Conservation (phyloP, 2,329 filamentous ascomycete genomes). For the Sporothrix brasiliensis region DNA sequence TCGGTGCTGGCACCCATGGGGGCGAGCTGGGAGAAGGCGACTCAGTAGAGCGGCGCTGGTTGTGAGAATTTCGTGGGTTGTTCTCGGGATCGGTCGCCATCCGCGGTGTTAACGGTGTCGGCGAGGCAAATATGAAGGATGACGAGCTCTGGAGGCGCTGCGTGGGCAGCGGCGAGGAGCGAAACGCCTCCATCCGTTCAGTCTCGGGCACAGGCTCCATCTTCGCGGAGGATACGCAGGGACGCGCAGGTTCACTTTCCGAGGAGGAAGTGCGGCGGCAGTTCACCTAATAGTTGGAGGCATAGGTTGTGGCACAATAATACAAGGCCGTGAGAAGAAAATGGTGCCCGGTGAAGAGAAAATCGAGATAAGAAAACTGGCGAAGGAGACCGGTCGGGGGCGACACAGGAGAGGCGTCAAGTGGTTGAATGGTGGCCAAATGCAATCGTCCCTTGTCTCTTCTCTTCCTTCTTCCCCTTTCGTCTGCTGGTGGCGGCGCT, state of each 20-base stretch:
- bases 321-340: background rate
- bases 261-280: background rate
- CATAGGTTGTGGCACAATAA: background rate
- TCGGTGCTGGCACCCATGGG: slow-evolving; percentile 51
- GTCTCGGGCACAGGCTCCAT: slow-evolving; percentile 72
- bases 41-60: slow-evolving; percentile 62
- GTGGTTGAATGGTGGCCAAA: background rate
- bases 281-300: background rate
- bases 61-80: slow-evolving; percentile 53
- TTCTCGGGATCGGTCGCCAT: slow-evolving; percentile 26
- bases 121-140: slow-evolving; percentile 43
- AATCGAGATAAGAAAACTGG: background rate
- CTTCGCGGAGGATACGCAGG: background rate
- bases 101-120: slow-evolving; percentile 41
- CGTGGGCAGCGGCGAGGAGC: slow-evolving; percentile 58
- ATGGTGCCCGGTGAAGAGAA: background rate
- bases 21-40: slow-evolving; percentile 58
- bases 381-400: background rate
- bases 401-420: background rate
- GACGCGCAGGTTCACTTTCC: background rate
- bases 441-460: background rate
- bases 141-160: slow-evolving; percentile 53
- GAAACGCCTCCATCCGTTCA: slow-evolving; percentile 69
- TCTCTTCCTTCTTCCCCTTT: background rate
- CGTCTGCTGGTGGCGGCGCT: background rate